Conservation (phyloP, 83 land plant genomes). For the Picea mariana region DNA sequence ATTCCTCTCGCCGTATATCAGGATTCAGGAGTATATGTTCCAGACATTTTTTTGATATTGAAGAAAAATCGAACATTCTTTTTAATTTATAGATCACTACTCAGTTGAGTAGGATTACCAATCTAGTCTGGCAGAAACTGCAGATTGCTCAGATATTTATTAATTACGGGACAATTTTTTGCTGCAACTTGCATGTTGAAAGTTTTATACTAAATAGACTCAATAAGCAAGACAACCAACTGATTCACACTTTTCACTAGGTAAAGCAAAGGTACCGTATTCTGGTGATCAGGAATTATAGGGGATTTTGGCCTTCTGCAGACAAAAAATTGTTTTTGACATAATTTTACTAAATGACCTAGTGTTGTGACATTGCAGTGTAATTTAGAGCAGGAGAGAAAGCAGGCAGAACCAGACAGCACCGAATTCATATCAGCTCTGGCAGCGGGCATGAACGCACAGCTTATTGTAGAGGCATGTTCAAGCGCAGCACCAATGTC, state of each 20-base stretch:
- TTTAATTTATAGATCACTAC: no score
- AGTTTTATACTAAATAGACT: no score
- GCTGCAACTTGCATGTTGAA: no score
- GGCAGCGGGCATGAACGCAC: constrained; percentile 61
- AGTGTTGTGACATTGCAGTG: constrained; percentile 30
- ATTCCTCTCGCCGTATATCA: no score
- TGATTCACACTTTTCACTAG: neutral
- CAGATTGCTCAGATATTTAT: no score
- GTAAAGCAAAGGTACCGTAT: neutral
- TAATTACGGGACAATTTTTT: no score
- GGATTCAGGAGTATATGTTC: no score
- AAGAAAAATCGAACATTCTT: no score
- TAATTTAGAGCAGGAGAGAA: constrained; percentile 25
- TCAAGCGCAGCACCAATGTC: constrained; percentile 23
- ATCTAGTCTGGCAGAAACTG: no score
- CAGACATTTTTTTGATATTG: no score
- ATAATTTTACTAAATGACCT: neutral
- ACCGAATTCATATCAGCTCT: constrained; percentile 62
- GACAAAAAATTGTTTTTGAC: neutral
- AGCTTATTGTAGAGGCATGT: constrained; percentile 53
- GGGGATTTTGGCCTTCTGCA: neutral
- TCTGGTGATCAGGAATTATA: neutral
- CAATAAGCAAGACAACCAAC: no score
- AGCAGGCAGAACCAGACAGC: constrained; percentile 31
- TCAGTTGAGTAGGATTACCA: no score